phyloP scores from a whole-genome alignment of 1,139 yeast genomes.

The Yamadazyma songkhlaensis region DNA sequence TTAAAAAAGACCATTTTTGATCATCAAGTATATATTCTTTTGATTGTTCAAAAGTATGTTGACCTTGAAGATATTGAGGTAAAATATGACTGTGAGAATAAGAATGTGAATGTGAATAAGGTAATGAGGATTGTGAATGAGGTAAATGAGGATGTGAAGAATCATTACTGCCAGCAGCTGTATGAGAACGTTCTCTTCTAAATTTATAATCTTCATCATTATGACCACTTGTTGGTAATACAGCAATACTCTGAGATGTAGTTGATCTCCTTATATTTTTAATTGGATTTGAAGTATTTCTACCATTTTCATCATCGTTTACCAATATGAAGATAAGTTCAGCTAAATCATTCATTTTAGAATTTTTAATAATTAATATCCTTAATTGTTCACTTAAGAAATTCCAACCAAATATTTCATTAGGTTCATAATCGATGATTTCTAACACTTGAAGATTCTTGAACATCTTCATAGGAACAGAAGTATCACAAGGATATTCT shows the following conservation, averaged over 20 bases:
- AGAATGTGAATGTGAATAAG: not conserved
- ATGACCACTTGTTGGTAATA: conserved; percentile 11
- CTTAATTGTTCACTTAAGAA: conserved; percentile 52
- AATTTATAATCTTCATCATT: conserved; percentile 14
- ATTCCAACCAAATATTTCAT: conserved; percentile 68
- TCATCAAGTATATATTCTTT: conserved; percentile 25
- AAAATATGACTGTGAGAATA: conserved; percentile 3
- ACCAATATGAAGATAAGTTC: conserved; percentile 52
- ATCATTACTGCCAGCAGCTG: conserved; percentile 5
- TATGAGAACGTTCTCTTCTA: conserved; percentile 6
- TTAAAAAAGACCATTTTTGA: conserved; percentile 51
- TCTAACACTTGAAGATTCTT: conserved; percentile 63
- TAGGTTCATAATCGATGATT: conserved; percentile 57
- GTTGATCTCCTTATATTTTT: conserved; percentile 12
- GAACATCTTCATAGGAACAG: conserved; percentile 60
- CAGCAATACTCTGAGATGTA: conserved; percentile 7
- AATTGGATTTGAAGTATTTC: conserved; percentile 34
- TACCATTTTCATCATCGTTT: conserved; percentile 51
- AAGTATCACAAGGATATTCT: conserved; percentile 70
- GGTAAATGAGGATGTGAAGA: not conserved
- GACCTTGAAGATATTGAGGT: not conserved
- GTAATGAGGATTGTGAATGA: not conserved
- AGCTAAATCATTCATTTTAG: conserved; percentile 48
- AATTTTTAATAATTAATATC: conserved; percentile 51
- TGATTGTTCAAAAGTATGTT: conserved; percentile 2